A percentile compares a stretch with the other conserved stretches of the same genome.
Evolutionary conservation across 352 stramenopile genomes (phyloP).

Genomic region (Peronospora farinosa): DNA sequence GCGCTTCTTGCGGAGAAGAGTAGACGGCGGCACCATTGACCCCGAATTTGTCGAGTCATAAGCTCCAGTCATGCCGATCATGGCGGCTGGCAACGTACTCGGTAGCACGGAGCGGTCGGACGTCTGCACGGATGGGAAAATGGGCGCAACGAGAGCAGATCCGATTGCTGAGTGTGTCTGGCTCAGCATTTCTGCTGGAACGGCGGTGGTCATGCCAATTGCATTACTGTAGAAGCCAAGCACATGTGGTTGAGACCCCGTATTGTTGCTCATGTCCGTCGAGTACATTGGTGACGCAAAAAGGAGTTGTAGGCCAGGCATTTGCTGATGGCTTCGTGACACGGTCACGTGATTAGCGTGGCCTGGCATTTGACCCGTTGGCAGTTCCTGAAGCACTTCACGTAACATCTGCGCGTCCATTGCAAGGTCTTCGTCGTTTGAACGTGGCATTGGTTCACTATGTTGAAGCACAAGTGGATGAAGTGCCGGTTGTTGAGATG

Average conservation of each 20-base stretch:
- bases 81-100: conserved; percentile 11
- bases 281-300: conserved; percentile 31
- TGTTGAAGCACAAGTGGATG: conserved; percentile 32
- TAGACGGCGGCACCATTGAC: conserved; percentile 3
- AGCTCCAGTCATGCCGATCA: background rate
- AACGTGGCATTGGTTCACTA: conserved; percentile 17
- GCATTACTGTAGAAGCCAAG: conserved; percentile 20
- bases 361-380: conserved; percentile 16
- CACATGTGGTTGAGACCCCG: background rate
- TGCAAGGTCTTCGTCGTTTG: conserved; percentile 32
- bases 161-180: conserved; percentile 12
- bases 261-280: conserved; percentile 16
- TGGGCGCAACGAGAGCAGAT: conserved; percentile 9
- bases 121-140: conserved; percentile 8
- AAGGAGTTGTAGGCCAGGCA: conserved; percentile 31
- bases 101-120: conserved; percentile 8
- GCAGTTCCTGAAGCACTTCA: conserved; percentile 36
- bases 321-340: conserved; percentile 21
- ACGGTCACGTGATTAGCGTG: conserved; percentile 12
- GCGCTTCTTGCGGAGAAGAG: conserved; percentile 46
- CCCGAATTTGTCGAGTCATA: conserved; percentile 3
- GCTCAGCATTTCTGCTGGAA: conserved; percentile 20
- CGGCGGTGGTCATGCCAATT: conserved; percentile 17
- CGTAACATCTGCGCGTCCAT: conserved; percentile 40
- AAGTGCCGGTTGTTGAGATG: conserved; percentile 12